These are phyloP conservation scores for Fusarium sororula DNA, from an alignment of 2,329 filamentous ascomycete genomes.

Conservation along the genomic window DNA sequence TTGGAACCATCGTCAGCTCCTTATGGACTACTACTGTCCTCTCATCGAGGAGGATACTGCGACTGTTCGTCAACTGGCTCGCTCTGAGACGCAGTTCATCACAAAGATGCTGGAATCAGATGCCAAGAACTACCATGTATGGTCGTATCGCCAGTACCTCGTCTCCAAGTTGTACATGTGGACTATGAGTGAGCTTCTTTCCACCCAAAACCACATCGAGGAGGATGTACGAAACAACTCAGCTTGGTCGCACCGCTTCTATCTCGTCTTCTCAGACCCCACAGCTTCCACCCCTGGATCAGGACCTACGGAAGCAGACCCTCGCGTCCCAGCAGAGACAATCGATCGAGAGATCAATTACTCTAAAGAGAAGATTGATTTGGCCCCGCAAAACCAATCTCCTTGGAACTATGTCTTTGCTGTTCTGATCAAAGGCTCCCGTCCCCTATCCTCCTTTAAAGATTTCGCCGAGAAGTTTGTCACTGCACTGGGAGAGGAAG, in stretches of 20 bases:
- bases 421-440: conserved; percentile 72
- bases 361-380: conserved; percentile 74
- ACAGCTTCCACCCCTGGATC: conserved; percentile 56
- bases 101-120: conserved; percentile 83
- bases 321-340: conserved; percentile 67
- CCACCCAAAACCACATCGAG: conserved; percentile 76
- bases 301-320: conserved; percentile 62
- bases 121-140: conserved; percentile 98
- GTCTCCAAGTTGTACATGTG: conserved; percentile 74
- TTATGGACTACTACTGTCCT: conserved; percentile 66
- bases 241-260: conserved; percentile 97
- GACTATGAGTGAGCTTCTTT: conserved; percentile 74
- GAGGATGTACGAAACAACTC: conserved; percentile 94
- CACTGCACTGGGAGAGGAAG: conserved; percentile 55
- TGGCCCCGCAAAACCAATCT: conserved; percentile 92
- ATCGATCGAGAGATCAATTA: conserved; percentile 80
- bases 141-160: conserved; percentile 87
- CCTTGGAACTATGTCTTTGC: conserved; percentile 93
- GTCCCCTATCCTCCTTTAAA: conserved; percentile 56
- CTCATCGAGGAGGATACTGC: conserved; percentile 66
- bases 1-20: conserved; percentile 79
- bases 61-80: conserved; percentile 65
- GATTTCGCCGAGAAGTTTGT: conserved; percentile 63
- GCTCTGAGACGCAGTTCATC: conserved; percentile 79
- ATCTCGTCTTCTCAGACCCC: conserved; percentile 80